Percentiles rank a stretch among this genome's conserved stretches.
Conservation (phyloP, 768 basidiomycete genomes). For the Hydnum rufescens region DNA sequence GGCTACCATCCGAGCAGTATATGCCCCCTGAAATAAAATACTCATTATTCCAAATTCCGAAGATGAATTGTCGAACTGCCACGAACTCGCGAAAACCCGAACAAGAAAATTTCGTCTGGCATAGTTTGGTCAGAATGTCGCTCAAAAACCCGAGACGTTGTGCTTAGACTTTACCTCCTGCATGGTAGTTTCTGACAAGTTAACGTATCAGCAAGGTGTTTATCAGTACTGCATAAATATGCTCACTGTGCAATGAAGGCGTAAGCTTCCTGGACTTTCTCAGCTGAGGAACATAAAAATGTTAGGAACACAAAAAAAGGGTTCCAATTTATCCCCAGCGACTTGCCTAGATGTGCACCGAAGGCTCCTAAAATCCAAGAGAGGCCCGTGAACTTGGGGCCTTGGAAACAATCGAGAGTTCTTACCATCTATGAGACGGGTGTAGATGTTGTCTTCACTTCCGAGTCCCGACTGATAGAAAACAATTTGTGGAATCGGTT, state of each 20-base stretch:
- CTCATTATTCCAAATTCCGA: neutral
- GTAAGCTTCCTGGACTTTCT: conserved; percentile 62
- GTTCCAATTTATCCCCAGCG: conserved; percentile 1
- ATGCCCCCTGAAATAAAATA: neutral
- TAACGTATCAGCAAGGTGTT: neutral
- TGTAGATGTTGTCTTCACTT: conserved; percentile 35
- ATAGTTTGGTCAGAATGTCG: too few species aligned
- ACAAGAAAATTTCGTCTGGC: neutral
- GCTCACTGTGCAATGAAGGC: conserved; percentile 64
- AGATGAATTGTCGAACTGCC: neutral
- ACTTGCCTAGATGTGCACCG: conserved; percentile 38
- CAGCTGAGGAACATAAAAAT: conserved; percentile 21
- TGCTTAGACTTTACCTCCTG: neutral
- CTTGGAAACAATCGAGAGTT: neutral
- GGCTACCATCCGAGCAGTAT: conserved; percentile 5
- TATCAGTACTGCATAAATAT: neutral
- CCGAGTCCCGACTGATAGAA: conserved; percentile 47
- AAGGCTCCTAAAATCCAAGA: conserved; percentile 29
- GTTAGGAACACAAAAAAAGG: neutral
- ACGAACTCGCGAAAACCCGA: neutral
- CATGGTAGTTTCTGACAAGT: neutral
- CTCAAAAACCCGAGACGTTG: neutral
- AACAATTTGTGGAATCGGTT: conserved; percentile 22
- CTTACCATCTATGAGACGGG: conserved; percentile 40
- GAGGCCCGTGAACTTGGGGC: neutral